phyloP scores from a whole-genome alignment of 768 basidiomycete species.

The Tulasnella sp. region DNA sequence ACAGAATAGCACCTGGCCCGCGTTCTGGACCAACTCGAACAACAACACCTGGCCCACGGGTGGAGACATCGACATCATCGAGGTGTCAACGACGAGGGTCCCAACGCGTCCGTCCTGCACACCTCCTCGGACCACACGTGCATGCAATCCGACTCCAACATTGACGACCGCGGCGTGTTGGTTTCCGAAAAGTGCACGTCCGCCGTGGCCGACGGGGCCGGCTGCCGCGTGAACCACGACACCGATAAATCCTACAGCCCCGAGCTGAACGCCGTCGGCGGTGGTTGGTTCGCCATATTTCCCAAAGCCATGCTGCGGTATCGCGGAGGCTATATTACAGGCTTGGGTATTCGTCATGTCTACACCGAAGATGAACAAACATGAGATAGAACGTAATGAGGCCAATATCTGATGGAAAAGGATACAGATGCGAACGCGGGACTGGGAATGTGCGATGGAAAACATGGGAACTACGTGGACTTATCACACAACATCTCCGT shows the following conservation, averaged over 20 bases:
- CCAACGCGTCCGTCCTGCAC: slow-evolving; percentile 20
- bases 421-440: no score
- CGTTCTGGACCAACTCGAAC: slow-evolving; percentile 32
- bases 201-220: slow-evolving; percentile 3
- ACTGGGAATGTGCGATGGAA: no score
- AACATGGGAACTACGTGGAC: no score
- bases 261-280: slow-evolving; percentile 24
- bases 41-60: slow-evolving; percentile 44
- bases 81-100: slow-evolving; percentile 32
- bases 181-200: neutral
- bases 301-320: no score
- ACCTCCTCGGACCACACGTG: slow-evolving; percentile 48
- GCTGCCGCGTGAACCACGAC: slow-evolving; percentile 14
- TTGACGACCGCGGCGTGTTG: neutral
- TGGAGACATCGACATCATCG: slow-evolving; percentile 36
- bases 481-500: no score
- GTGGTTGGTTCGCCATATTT: slow-evolving; percentile 23
- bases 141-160: slow-evolving; percentile 43
- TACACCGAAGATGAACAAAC: no score
- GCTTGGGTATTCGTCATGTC: no score
- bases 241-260: slow-evolving; percentile 20
- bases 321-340: no score
- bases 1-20: slow-evolving; percentile 51
- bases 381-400: no score
- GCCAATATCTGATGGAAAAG: no score